Conservation (phyloP, 1,284 basidiomycete species). For the Baeospora myosura region DNA sequence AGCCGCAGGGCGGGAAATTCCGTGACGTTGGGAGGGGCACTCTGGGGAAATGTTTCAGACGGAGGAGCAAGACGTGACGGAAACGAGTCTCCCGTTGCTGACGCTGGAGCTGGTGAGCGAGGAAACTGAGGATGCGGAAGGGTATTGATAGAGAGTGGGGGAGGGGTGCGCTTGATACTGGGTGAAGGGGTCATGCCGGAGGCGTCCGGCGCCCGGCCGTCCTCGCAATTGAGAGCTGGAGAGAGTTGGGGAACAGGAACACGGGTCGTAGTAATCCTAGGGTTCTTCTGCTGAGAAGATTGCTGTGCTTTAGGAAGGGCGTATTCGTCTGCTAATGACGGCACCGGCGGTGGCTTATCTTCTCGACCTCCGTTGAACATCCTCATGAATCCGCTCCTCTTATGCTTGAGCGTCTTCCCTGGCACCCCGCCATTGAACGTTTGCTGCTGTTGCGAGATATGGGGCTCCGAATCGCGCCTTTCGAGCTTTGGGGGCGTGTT, state of each 20-base stretch:
- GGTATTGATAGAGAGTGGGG: slow-evolving; percentile 40
- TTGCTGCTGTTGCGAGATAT: slow-evolving; percentile 12
- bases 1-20: slow-evolving; percentile 63
- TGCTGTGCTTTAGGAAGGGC: slow-evolving; percentile 24
- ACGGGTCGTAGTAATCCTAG: slow-evolving; percentile 27
- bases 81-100: slow-evolving; percentile 13
- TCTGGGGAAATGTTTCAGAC: slow-evolving; percentile 32
- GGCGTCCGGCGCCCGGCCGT: slow-evolving; percentile 1
- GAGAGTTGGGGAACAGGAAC: slow-evolving; percentile 39
- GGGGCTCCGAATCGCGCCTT: slow-evolving; percentile 31
- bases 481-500: slow-evolving; percentile 28
- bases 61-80: not conserved
- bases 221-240: slow-evolving; percentile 15
- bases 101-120: slow-evolving; percentile 14
- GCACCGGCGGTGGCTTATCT: slow-evolving; percentile 38
- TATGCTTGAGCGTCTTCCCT: slow-evolving; percentile 51
- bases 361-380: slow-evolving; percentile 59
- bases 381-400: slow-evolving; percentile 78
- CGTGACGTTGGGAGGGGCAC: slow-evolving; percentile 55
- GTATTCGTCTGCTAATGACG: slow-evolving; percentile 35
- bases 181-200: slow-evolving; percentile 9
- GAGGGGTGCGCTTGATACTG: slow-evolving; percentile 30
- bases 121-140: slow-evolving; percentile 15
- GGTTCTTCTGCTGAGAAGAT: slow-evolving; percentile 17
- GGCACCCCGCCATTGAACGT: slow-evolving; percentile 14